These are phyloP conservation scores for Podochytrium sp. DNA, from an alignment of 192 early-diverging fungal genomes.

Conservation along the genomic window DNA sequence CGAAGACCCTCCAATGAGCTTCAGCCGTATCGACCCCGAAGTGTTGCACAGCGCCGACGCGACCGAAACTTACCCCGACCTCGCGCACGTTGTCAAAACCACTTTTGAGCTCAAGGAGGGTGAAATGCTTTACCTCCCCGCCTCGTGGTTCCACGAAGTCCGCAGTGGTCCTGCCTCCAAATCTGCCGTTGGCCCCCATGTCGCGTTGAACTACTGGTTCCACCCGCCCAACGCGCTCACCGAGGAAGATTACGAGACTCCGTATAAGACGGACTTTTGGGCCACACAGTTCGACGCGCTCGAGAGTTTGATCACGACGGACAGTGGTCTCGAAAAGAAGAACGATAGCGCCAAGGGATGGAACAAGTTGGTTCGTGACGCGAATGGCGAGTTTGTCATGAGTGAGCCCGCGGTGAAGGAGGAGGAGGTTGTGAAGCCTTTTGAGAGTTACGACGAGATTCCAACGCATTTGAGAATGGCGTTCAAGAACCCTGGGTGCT, in stretches of 20 bases:
- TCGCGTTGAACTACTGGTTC: constrained; percentile 43
- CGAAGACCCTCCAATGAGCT: constrained; percentile 33
- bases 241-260: constrained; percentile 6
- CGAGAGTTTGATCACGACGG: background rate
- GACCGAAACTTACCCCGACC: background rate
- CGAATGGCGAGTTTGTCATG: background rate
- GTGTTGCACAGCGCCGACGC: background rate
- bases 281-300: background rate
- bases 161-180: background rate
- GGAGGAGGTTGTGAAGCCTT: background rate
- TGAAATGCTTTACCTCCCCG: constrained; percentile 41
- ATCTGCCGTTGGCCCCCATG: constrained; percentile 20
- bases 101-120: constrained; percentile 38
- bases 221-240: constrained; percentile 33
- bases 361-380: background rate
- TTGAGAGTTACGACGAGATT: constrained; percentile 3
- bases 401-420: background rate
- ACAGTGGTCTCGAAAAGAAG: background rate
- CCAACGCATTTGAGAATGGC: constrained; percentile 14
- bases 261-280: constrained; percentile 39
- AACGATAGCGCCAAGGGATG: constrained; percentile 19
- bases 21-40: constrained; percentile 34
- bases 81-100: constrained; percentile 19
- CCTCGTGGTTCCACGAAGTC: constrained; percentile 44
- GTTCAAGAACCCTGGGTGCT: constrained; percentile 25